Base-by-base conservation (phyloP, 2,329 filamentous ascomycete genomes). In the Penicillium sp. region DNA sequence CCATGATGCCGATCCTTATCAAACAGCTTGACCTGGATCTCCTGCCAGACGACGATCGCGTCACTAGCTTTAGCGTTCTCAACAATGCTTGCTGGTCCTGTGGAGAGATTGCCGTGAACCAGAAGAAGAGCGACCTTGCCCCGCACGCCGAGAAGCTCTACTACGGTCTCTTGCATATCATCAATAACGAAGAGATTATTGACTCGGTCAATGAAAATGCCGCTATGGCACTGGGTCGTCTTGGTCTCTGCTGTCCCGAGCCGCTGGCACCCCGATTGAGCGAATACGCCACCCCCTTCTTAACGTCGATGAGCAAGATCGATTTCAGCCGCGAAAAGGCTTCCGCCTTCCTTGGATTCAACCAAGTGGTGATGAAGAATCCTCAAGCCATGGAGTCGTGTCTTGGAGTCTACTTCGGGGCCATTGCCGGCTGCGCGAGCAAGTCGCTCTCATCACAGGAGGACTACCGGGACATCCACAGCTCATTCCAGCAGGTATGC, bases 1-100 rank as follows among this genome's bases (percentile, higher is more conserved):
- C 81, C 13, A 82, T 98, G 54, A 79, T 98, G 70, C 90, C 78
- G 0, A 86, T 93, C 48, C 79, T 97, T n/a, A 84, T 97, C 62
- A 86, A 87, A 67, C 93, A 98, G 72, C 85, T 99, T 27, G 93
- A 98, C 63, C 80, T 96, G 63, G 89, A 92, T 59, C 82, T 82
- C 54, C 84, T 92, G 50, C 76, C 86, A 19, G 89, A 93, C 59
- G 91, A 96, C 65, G 90, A 92, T 59, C 86, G 91, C 47, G 91
- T 96, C 62, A 89, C 86, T 19, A 88, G 87, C 14, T 97, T 96
- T 73, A 91, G 92, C 58, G 93, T 98, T 29, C 87, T 98, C 58
- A 99, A 98, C 82, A 99, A 99, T 71, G 93, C 95, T 22, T 98
- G 93, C 78, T 99, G 95, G 95, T 96, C 93, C 7, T 88, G 87